phyloP scores from a whole-genome alignment of 768 basidiomycete species.

The Leucocoprinus sp. region DNA sequence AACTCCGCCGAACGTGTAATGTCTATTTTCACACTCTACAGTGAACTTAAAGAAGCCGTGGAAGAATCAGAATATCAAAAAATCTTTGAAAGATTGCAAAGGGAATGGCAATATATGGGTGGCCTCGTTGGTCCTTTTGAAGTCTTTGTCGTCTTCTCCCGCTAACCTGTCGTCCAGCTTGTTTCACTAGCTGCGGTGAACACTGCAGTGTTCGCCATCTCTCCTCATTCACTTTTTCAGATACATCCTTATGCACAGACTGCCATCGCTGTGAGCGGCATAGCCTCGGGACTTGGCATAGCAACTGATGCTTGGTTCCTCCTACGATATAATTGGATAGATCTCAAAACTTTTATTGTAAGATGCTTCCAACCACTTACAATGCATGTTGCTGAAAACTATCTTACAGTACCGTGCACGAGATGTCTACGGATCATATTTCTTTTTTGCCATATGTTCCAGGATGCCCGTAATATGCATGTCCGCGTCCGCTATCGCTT shows the following conservation, averaged over 20 bases:
- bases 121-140: conserved; percentile 39
- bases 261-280: conserved; percentile 49
- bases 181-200: conserved; percentile 50
- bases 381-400: background rate
- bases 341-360: conserved; percentile 46
- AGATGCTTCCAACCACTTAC: conserved; percentile 12
- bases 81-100: conserved; percentile 37
- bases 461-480: conserved; percentile 57
- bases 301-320: conserved; percentile 59
- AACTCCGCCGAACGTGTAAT: conserved; percentile 28
- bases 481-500: conserved; percentile 44
- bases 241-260: conserved; percentile 38
- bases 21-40: conserved; percentile 47
- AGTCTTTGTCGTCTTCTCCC: background rate
- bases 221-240: conserved; percentile 40
- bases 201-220: conserved; percentile 59
- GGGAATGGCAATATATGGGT: conserved; percentile 63
- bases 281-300: conserved; percentile 59
- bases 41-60: conserved; percentile 40
- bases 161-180: conserved; percentile 28
- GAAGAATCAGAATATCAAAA: conserved; percentile 43
- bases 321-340: conserved; percentile 49
- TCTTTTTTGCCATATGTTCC: conserved; percentile 63
- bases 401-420: conserved; percentile 40
- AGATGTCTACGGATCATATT: conserved; percentile 52